Percentiles rank a stretch among this genome's conserved stretches.
Conservation (phyloP, 2,329 filamentous ascomycete species). For the Penicillium sp. region DNA sequence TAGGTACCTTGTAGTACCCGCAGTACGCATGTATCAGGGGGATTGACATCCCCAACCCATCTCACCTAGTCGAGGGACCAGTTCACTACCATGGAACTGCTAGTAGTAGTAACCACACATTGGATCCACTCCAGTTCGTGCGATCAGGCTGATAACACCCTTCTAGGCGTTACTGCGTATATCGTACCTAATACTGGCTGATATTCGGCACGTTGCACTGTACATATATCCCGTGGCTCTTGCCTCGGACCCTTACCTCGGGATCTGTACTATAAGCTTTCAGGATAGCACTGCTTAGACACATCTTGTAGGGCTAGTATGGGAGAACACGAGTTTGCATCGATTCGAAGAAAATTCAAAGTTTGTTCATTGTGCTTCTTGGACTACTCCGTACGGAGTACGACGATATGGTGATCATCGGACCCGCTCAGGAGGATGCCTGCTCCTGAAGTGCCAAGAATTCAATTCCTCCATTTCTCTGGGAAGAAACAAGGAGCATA, state of each 20-base stretch:
- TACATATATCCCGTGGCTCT: not conserved
- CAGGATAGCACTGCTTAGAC: not conserved
- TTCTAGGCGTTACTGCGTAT: constrained; percentile 8
- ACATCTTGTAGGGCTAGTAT: not conserved
- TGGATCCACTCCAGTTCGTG: constrained; percentile 19
- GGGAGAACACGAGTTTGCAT: not conserved
- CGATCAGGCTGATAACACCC: constrained; percentile 19
- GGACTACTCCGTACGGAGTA: not conserved
- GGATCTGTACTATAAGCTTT: not conserved
- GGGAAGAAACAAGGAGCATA: constrained; percentile 6
- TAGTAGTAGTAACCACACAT: not conserved
- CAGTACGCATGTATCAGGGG: too few species aligned
- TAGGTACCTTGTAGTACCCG: too few species aligned
- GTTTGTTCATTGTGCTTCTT: not conserved
- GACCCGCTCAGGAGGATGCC: constrained; percentile 5
- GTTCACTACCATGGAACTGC: too few species aligned
- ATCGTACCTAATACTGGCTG: too few species aligned
- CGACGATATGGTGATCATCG: constrained; percentile 8
- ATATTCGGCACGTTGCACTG: not conserved
- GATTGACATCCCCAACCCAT: not conserved
- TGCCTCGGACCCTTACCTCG: not conserved
- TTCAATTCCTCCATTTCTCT: not conserved
- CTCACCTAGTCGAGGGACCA: not conserved
- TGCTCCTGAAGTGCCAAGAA: constrained; percentile 6
- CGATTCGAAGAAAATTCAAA: too few species aligned